Base-by-base conservation (phyloP, 495 filamentous ascomycete species). In the Penicillium taxi region DNA sequence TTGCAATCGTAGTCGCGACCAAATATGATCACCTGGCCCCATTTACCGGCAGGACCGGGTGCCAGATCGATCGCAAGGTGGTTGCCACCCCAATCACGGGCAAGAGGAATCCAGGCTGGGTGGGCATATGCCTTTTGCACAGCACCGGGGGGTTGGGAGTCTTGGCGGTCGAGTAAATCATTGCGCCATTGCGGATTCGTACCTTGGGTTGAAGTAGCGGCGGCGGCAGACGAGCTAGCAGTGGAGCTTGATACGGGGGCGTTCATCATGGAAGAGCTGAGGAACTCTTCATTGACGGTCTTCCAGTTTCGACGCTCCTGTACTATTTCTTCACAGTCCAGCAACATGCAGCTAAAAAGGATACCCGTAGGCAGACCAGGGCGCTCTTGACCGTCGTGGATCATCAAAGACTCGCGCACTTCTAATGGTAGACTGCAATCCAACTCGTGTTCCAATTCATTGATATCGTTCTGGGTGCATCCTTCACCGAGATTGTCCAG, bases 1-100 rank as follows among this genome's bases (percentile, higher is more conserved):
- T 96, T 99, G 63, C 84, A 93, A 59, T 99, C 91, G 59, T 95
- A 99, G 62, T 99, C 91, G 16, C 91, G 84, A 25, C 91, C 91
- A 44, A 94, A 94, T 27, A 99, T 75, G 48, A 99, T 94, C 32
- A 99, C 75, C 53, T 99, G 91, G 30, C 91, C 91, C 89, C 91
- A 99, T 60, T 76, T 78, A 14, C 91, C 91, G 11, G 75, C 74
- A 2, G 91, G 85, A 2, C 91, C 93, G 23, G 91, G 91, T 14
- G 93, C 87, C 31, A 99, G 74, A 60, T 99, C 91, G 21, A 95
- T 78, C 9, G 88, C 88, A 50, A 99, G 69, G 66, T 90, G 86
- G 73, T 99, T 99, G 49, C 91, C 91, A 50, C 91, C 91, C 91
- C 91, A 99, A 58, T 99, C 91, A 37, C 91, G 83, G 15, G 86